Conservation (phyloP, 441 rosid species). For the California macrophylla region DNA sequence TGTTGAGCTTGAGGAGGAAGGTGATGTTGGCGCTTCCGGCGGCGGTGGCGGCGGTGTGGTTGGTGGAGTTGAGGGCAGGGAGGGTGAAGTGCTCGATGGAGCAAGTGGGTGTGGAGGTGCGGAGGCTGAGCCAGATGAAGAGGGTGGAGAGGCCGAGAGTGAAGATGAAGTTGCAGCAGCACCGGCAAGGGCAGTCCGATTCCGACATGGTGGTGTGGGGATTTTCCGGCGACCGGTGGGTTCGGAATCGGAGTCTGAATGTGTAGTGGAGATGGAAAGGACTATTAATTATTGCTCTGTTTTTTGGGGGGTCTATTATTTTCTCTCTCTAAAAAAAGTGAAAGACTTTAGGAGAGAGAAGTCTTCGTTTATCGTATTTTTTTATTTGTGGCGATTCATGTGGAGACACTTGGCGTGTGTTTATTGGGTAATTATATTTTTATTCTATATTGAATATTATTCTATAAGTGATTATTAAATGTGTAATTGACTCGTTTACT, state of each 20-base stretch:
- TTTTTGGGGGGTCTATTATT: too few species aligned
- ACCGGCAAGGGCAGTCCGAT: conserved; percentile 23
- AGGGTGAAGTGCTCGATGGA: conserved; percentile 34
- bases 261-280: neutral
- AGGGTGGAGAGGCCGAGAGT: conserved; percentile 48
- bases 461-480: too few species aligned
- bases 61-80: conserved; percentile 44
- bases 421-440: too few species aligned
- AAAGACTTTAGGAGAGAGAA: too few species aligned
- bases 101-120: conserved; percentile 43
- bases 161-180: conserved; percentile 47
- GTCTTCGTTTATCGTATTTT: too few species aligned
- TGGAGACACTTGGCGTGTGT: too few species aligned
- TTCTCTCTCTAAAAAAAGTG: too few species aligned
- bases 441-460: too few species aligned
- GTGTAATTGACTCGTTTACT: too few species aligned
- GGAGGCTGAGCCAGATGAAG: conserved; percentile 59
- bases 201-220: conserved; percentile 21
- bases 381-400: too few species aligned
- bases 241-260: neutral
- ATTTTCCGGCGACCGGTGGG: neutral
- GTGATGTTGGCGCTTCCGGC: conserved; percentile 27
- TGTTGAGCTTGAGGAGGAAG: conserved; percentile 35
- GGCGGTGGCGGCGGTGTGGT: conserved; percentile 4
- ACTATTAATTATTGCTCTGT: neutral